Base-by-base conservation (phyloP, 2,329 filamentous ascomycete genomes). In the Trichoderma citrinoviride region DNA sequence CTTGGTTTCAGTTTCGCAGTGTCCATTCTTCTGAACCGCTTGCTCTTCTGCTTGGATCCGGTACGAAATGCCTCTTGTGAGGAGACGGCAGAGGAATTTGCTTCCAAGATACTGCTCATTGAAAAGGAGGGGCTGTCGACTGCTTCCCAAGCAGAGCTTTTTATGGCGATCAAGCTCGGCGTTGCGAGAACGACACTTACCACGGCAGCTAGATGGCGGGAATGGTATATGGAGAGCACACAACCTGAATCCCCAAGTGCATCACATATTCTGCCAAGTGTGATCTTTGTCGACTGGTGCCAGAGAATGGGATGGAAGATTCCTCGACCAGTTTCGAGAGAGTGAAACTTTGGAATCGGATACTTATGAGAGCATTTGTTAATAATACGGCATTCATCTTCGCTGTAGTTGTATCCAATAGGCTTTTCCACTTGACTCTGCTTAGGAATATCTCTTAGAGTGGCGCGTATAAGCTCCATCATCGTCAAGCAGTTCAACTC, bases 1-100 rank as follows among this genome's bases (percentile, higher is more conserved):
- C 61, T 64, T 7, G 61, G 53, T 1, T 64, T 64, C 27, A 57
- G 52, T n/a, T 50, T 56, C 33, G 52, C 61, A 3, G 52, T 55
- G 29, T 41, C 46, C 15, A 37, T 64, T 3, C n/a, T 64, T 21
- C 19, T 57, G 14, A 50, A 56, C 12, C 52, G 61, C 7, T 14
- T 64, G 15, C 44, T 64, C 21, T 64, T 64, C 8, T 21, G 43
- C 10, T 33, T 64, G 19, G 53, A 57, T n/a, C 61, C 61, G 8
- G 44, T 46, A 15, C 21, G 5, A 15, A 50, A 64, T n/a, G 61
- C 52, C 6, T n/a, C n/a, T 3, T 64, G 43, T 21, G 61, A 64
- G 23, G 61, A 50, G 52, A 33, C 33, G 7, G 61, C 61, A 8
- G 52, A 64, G 43, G 15, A 23, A 6, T 50, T 29, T 23, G 52